These are phyloP conservation scores for Amanita molliuscula DNA, from an alignment of 768 basidiomycete genomes.

Conservation along the genomic window DNA sequence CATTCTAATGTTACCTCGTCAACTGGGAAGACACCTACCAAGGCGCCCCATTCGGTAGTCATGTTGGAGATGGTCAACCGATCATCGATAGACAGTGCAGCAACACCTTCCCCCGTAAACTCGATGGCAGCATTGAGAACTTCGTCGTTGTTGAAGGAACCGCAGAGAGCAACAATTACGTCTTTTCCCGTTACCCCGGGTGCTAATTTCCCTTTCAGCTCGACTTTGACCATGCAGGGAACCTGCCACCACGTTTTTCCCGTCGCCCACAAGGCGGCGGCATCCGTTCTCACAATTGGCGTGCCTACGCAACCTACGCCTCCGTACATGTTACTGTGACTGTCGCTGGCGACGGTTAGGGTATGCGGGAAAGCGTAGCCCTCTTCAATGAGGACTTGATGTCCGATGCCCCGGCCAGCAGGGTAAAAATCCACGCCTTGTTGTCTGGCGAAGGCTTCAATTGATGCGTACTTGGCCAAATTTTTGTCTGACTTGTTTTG, in stretches of 20 bases:
- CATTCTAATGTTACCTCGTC: slow-evolving; percentile 75
- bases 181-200: slow-evolving; percentile 97
- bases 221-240: slow-evolving; percentile 92
- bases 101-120: slow-evolving; percentile 84
- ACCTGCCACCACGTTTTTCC: slow-evolving; percentile 99
- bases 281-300: slow-evolving; percentile 92
- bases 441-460: slow-evolving; percentile 80
- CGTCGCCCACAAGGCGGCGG: slow-evolving; percentile 94
- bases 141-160: slow-evolving; percentile 92
- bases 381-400: slow-evolving; percentile 95
- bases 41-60: slow-evolving; percentile 99
- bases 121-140: slow-evolving; percentile 96
- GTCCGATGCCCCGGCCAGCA: slow-evolving; percentile 94
- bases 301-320: slow-evolving; percentile 97
- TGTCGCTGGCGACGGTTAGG: slow-evolving; percentile 92
- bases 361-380: slow-evolving; percentile 96
- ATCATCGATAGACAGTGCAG: slow-evolving; percentile 76
- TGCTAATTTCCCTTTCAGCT: slow-evolving; percentile 70
- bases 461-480: slow-evolving; percentile 82
- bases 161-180: slow-evolving; percentile 93
- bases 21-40: slow-evolving; percentile 91
- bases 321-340: slow-evolving; percentile 98
- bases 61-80: slow-evolving; percentile 97
- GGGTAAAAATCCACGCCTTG: slow-evolving; percentile 93
- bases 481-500: slow-evolving; percentile 92